Percentiles rank a stretch among this genome's conserved stretches.
These are phyloP conservation scores for Basipetospora chlamydospora DNA, from an alignment of 2,329 filamentous ascomycete species.

Conservation along the genomic window DNA sequence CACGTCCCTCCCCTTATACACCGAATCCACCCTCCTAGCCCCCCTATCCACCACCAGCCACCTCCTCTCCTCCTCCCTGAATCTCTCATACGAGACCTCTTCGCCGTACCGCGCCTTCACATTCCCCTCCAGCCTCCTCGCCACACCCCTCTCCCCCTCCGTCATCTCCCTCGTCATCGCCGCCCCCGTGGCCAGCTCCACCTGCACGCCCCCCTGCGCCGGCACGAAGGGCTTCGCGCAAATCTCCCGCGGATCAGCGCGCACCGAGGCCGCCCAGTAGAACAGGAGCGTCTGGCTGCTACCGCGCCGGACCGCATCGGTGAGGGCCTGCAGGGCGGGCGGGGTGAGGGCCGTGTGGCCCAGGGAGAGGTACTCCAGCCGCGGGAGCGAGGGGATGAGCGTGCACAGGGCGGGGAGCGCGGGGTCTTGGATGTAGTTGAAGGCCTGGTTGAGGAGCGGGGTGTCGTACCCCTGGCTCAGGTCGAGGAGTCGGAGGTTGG, in stretches of 20 bases:
- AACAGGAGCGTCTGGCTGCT: slow-evolving; percentile 20
- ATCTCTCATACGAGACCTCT: slow-evolving; percentile 15
- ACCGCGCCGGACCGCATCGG: slow-evolving; percentile 15
- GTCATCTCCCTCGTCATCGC: slow-evolving; percentile 12
- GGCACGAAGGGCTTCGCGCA: slow-evolving; percentile 16
- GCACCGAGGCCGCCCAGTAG: slow-evolving; percentile 21
- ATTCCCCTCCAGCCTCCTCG: slow-evolving; percentile 16
- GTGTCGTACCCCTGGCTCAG: slow-evolving; percentile 32
- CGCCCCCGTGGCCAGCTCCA: slow-evolving; percentile 4
- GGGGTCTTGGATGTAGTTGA: slow-evolving; percentile 30
- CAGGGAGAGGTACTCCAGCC: slow-evolving; percentile 27
- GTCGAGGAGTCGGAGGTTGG: slow-evolving; percentile 23
- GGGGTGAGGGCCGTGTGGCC: slow-evolving; percentile 21
- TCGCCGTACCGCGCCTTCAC: slow-evolving; percentile 18
- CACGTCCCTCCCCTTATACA: neutral
- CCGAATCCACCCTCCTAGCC: slow-evolving; percentile 7
- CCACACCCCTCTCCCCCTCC: slow-evolving; percentile 1
- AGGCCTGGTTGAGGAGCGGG: slow-evolving; percentile 26
- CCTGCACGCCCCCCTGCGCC: slow-evolving; percentile 6
- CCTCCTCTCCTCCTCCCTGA: slow-evolving; percentile 21
- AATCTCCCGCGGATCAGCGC: no score
- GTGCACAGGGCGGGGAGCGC: slow-evolving; percentile 17
- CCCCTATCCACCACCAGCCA: slow-evolving; percentile 24
- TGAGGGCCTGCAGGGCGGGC: slow-evolving; percentile 14
- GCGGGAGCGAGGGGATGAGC: slow-evolving; percentile 16